Conservation (phyloP, 1,284 basidiomycete genomes). For the Pseudozyma pruni region DNA sequence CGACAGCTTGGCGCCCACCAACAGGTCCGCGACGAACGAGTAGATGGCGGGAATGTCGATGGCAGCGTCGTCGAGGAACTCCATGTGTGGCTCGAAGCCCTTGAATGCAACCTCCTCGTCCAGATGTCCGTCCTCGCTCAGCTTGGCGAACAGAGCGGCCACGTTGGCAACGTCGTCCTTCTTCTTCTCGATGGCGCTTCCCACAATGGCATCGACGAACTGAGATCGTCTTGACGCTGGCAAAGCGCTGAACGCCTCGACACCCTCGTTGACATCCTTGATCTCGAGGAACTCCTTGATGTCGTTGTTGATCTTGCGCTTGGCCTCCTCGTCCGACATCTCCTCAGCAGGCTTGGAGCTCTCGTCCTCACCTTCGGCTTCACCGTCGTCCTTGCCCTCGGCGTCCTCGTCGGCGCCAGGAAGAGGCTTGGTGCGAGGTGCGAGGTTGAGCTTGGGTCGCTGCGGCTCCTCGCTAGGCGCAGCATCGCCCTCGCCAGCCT, state of each 20-base stretch:
- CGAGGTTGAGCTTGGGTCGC: constrained; percentile 79
- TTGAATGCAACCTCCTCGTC: constrained; percentile 73
- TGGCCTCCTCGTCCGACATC: constrained; percentile 75
- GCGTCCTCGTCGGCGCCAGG: constrained; percentile 62
- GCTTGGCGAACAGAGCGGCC: constrained; percentile 61
- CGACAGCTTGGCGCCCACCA: constrained; percentile 51
- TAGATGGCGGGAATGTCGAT: constrained; percentile 90
- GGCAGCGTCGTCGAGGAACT: constrained; percentile 83
- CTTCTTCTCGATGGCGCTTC: constrained; percentile 81
- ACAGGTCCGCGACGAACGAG: constrained; percentile 75
- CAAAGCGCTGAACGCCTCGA: constrained; percentile 73
- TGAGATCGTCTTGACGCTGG: constrained; percentile 75
- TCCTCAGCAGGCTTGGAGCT: constrained; percentile 73
- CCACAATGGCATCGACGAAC: constrained; percentile 80
- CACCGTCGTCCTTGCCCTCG: constrained; percentile 63
- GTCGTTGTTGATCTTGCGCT: constrained; percentile 77
- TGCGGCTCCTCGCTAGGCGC: constrained; percentile 71
- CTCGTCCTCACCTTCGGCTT: constrained; percentile 67
- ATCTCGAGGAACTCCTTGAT: constrained; percentile 70
- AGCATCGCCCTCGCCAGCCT: constrained; percentile 39
- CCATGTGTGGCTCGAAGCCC: constrained; percentile 76
- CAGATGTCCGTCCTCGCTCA: constrained; percentile 48
- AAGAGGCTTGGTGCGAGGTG: constrained; percentile 74
- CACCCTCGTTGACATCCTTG: constrained; percentile 84
- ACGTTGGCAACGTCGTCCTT: constrained; percentile 78